Base-by-base conservation (phyloP, 2,329 filamentous ascomycete genomes). In the Botrytis squamosa region DNA sequence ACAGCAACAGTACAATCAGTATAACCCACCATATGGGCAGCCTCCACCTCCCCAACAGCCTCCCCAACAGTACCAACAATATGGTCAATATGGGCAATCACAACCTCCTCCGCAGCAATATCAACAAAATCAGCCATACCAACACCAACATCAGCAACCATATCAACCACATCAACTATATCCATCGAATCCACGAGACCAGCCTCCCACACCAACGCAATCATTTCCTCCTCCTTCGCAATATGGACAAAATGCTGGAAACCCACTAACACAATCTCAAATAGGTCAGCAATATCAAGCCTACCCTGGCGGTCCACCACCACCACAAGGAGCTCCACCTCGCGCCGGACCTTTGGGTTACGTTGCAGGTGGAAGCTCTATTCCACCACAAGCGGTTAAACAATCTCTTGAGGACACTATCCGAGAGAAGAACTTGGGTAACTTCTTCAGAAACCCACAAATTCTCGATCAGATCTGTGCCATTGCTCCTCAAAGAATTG, bases 401-500 rank as follows among this genome's bases (percentile, higher is more conserved):
- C 42, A 64, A 71, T 64, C 75, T 8, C 67, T 78, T 36, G 67
- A 77, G 69, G 70, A 74, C 33, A 74, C 77, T 33, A 75, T 75
- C 10, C 65, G 65, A 10, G 74, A 75, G 70, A 75, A 75, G 60
- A 73, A 73, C 22, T 44, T 75, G 44, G 73, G 71, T 10, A 65
- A 18, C 29, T 65, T 75, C 12, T 70, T 75, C 59, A 20, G 42
- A 44, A 68, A 71, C 55, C 74, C 74, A 25, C 57, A 67, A 59
- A 70, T 73, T 36, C 49, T 75, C 20, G 73, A 75, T 4, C 74
- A 75, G 22, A 70, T 75, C 29, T 69, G 64, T 38, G 57, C 59
- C 33, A 5, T 57, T 18, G 74, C 74, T 33, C 72, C 72, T n/a
- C 63, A 72, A 38, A 75, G 75, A n/a, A 77, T 81, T 29, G 75